Evolutionary conservation across 2,329 filamentous ascomycete species (phyloP), one percentile per base, ranked within the genome.

Genomic region (Verticillium zaregamsianum): DNA sequence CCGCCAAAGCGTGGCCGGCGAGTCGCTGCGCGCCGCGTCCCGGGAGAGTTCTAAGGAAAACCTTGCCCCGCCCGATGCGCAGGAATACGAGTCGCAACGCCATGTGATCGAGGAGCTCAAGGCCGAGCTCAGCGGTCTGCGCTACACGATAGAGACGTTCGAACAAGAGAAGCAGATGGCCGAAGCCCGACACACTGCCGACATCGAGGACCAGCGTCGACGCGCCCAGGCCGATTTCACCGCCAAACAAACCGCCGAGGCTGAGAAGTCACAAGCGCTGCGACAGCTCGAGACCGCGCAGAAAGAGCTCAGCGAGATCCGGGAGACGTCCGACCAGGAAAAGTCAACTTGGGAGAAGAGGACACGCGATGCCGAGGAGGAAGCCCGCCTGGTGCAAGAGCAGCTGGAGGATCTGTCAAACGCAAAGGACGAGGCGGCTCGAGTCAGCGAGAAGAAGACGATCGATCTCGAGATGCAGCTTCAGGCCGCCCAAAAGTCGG

Each of bases 221-320:
- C 90, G 90, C 65, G 90, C 91, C n/a, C 93, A 97, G 69, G 89
- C 91, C 9, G 93, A 97, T 70, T 93, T 91, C 70, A 89, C 91
- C 69, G 81, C 81, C 55, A 83, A 84, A 55, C 85, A 89, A 64
- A 77, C 79, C 0, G 86, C 86, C 32, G 86, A 90, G 66, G 77
- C 77, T 0, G 85, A 85, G 55, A 81, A 79, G 56, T 75, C 76
- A 8, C 82, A 82, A 54, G 79, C 82, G 0, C 70, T 77, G 32
- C 76, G 82, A 15, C 80, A 86, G 67, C 71, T 81, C 2, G 84
- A 86, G 60, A 69, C 74, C 0, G 63, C 85, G 11, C 78, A 80
- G 58, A 75, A 74, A 8, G 86, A 90, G 64, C 68, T 87, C 8
- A 78, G 80, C 0, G 77, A 82, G 11, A 60, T 86, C 14, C 82